These are phyloP conservation scores for Saprolegnia parasitica DNA, from an alignment of 352 stramenopile species.

Conservation along the genomic window DNA sequence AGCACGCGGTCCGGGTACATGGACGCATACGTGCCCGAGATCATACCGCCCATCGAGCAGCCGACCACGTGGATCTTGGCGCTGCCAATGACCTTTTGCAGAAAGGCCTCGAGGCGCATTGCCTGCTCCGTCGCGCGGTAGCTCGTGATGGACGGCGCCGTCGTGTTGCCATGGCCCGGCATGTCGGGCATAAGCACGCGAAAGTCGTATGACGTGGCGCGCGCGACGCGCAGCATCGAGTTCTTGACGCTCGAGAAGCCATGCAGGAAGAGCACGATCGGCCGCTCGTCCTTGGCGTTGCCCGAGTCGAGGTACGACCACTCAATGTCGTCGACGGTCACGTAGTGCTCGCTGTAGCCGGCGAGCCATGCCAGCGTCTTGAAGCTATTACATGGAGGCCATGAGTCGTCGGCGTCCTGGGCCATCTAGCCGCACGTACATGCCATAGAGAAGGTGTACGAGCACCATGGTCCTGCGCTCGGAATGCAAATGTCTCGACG, in stretches of 20 bases:
- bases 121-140: constrained; percentile 57
- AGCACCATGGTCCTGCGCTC: constrained; percentile 31
- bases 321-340: constrained; percentile 46
- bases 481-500: neutral
- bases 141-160: constrained; percentile 38
- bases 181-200: constrained; percentile 62
- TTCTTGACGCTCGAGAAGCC: constrained; percentile 71
- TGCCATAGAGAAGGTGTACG: constrained; percentile 26
- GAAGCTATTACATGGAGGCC: constrained; percentile 38
- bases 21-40: constrained; percentile 62
- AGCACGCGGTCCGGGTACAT: constrained; percentile 49
- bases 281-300: constrained; percentile 38
- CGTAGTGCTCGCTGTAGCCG: constrained; percentile 47
- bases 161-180: constrained; percentile 58
- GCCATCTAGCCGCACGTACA: neutral
- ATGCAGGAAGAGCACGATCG: constrained; percentile 61
- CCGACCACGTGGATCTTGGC: constrained; percentile 68
- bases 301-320: constrained; percentile 64
- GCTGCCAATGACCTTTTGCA: constrained; percentile 45
- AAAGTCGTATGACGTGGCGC: constrained; percentile 47
- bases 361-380: constrained; percentile 49
- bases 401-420: neutral
- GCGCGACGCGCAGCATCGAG: constrained; percentile 53
- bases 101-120: constrained; percentile 48
- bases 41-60: constrained; percentile 74